Percentiles rank a stretch among this genome's conserved stretches.
Evolutionary conservation across 2,329 filamentous ascomycete species (phyloP).

Genomic region (Neocucurbitaria cava): DNA sequence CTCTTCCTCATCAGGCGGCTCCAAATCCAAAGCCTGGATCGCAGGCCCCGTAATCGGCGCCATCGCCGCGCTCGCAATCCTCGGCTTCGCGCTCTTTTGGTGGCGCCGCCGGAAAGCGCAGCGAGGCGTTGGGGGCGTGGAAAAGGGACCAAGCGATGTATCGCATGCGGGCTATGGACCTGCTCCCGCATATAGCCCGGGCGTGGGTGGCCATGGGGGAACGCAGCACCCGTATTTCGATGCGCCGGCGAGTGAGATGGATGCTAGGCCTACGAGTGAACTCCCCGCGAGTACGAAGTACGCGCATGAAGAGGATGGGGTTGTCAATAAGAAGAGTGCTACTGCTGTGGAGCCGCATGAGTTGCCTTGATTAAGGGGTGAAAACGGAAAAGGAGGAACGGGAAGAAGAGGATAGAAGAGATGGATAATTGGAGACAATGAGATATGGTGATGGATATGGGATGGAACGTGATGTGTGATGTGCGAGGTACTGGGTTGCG

Average conservation of each 20-base stretch:
- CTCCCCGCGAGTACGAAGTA: constrained; percentile 26
- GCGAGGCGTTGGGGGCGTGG: background rate
- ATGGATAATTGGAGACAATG: background rate
- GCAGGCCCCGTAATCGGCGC: constrained; percentile 36
- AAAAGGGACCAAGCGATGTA: constrained; percentile 13
- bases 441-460: background rate
- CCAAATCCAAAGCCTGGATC: constrained; percentile 34
- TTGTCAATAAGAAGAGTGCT: too few relatives aligned
- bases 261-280: constrained; percentile 15
- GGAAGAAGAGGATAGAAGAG: background rate
- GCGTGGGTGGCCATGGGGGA: background rate
- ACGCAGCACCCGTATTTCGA: constrained; percentile 9
- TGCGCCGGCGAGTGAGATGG: constrained; percentile 5
- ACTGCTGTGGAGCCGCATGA: background rate
- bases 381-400: too few relatives aligned
- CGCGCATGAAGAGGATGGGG: constrained; percentile 8
- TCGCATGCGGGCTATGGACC: background rate
- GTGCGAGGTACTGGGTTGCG: background rate
- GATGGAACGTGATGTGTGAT: too few relatives aligned
- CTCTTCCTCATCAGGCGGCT: background rate
- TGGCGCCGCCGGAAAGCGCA: constrained; percentile 20
- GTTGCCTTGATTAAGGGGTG: background rate
- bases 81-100: constrained; percentile 22
- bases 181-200: background rate
- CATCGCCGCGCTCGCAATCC: constrained; percentile 20